Evolutionary conservation across 2,329 filamentous ascomycete species (phyloP), one percentile per base, ranked within the genome.

Genomic region (Alternaria brassicae): DNA sequence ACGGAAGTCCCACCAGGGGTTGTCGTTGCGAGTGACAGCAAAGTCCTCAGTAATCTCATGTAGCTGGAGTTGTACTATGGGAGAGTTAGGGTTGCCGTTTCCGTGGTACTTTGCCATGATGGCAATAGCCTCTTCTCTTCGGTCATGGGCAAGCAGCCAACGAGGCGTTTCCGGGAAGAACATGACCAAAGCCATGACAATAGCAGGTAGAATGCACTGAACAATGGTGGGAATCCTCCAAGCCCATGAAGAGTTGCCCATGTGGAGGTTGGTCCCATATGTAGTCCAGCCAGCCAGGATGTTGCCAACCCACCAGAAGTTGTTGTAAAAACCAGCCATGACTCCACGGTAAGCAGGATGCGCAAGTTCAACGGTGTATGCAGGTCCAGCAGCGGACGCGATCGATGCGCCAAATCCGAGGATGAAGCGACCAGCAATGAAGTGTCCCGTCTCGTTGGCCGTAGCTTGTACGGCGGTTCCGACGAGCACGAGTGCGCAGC

Each of bases 301-400:
- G 56, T 83, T 84, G 4, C 84, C 86, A 2, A 79, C 40, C 71
- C 75, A 79, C 75, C 77, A 79, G 62, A 78, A 78, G 59, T 76
- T 78, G 63, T 83, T 83, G 66, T 81, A 85, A 69, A 88, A 81
- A 23, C 85, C 87, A 3, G 85, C 86, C 75, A 88, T 82, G 19
- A 84, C 81, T 30, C 86, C 86, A 63, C 87, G 81, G 69, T 86
- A 87, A 4, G 83, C 83, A 1, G 87, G 87, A 65, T 88, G 87
- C 2, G 85, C 82, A 36, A 88, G 76, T 69, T 89, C 86, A 48
- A 86, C 83, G 9, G 83, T 83, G 63, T 86, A 87, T n/a, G 84
- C 81, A 3, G 86, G 85, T 1, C 82, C 84, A 2, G 84, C 84
- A 12, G 83, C 81, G n/a, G 82, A 81, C 2, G 84, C 84, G 53